phyloP scores from a whole-genome alignment of 1,284 basidiomycete genomes.

The Boletus semigastroideus region DNA sequence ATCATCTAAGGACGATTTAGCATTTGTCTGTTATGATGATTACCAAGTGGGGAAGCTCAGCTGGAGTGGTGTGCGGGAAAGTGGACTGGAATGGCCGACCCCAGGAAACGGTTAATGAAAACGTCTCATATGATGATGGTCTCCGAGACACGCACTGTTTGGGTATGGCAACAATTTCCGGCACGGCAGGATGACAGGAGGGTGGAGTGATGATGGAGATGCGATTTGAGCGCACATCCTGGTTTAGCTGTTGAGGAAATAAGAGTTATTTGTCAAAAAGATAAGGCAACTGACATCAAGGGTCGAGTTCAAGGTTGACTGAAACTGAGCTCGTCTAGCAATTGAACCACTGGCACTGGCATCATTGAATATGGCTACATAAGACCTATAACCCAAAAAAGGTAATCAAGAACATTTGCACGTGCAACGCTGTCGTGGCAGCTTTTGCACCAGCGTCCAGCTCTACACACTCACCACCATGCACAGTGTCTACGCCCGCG shows the following conservation, averaged over 20 bases:
- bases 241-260: slow-evolving; percentile 1
- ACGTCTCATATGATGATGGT: slow-evolving; percentile 10
- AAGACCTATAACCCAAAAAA: background rate
- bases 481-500: slow-evolving; percentile 66
- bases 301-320: slow-evolving; percentile 13
- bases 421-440: slow-evolving; percentile 12
- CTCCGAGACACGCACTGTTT: slow-evolving; percentile 14
- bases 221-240: slow-evolving; percentile 9
- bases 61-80: slow-evolving; percentile 3
- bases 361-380: too few species aligned
- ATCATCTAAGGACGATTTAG: slow-evolving; percentile 10
- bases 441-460: background rate
- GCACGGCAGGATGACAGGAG: background rate
- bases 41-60: slow-evolving; percentile 24
- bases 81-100: slow-evolving; percentile 4
- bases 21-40: slow-evolving; percentile 4
- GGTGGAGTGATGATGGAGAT: slow-evolving; percentile 3
- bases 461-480: slow-evolving; percentile 36
- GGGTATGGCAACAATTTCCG: slow-evolving; percentile 28
- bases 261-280: too few species aligned
- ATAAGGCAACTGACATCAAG: slow-evolving; percentile 4
- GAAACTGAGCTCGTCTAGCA: slow-evolving; percentile 1
- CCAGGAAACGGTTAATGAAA: background rate
- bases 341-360: too few species aligned
- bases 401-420: slow-evolving; percentile 3